phyloP scores from a whole-genome alignment of 2,329 filamentous ascomycete species.

The Sporothrix globosa region DNA sequence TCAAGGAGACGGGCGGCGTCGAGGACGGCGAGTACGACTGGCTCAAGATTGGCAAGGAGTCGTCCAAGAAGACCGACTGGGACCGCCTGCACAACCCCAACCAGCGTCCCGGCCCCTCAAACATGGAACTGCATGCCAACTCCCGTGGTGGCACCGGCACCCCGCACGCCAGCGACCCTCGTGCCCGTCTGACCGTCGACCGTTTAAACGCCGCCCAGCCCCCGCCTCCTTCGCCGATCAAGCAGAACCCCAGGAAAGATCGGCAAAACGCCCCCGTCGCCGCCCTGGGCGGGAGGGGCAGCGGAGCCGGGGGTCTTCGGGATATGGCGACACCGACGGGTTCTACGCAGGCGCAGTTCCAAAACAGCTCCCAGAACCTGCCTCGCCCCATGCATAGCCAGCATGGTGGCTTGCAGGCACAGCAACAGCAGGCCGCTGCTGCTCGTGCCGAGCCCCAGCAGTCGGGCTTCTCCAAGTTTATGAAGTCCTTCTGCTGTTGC shows the following conservation, averaged over 20 bases:
- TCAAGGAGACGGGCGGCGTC: slow-evolving; percentile 91
- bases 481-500: slow-evolving; percentile 92
- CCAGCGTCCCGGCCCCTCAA: slow-evolving; percentile 76
- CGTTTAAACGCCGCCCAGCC: slow-evolving; percentile 95
- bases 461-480: slow-evolving; percentile 85
- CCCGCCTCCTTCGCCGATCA: slow-evolving; percentile 83
- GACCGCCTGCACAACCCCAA: slow-evolving; percentile 81
- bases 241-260: slow-evolving; percentile 72
- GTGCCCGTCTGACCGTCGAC: slow-evolving; percentile 71
- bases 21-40: slow-evolving; percentile 99
- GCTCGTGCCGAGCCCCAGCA: slow-evolving; percentile 71
- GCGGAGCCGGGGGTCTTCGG: slow-evolving; percentile 70
- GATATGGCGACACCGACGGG: slow-evolving; percentile 83
- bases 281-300: slow-evolving; percentile 74
- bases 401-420: slow-evolving; percentile 59
- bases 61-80: slow-evolving; percentile 77
- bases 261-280: slow-evolving; percentile 78
- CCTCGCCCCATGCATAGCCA: slow-evolving; percentile 65
- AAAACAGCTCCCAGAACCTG: slow-evolving; percentile 90
- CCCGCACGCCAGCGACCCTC: slow-evolving; percentile 60
- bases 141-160: slow-evolving; percentile 67
- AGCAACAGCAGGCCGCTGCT: slow-evolving; percentile 51
- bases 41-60: slow-evolving; percentile 89
- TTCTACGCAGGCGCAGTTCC: slow-evolving; percentile 94
- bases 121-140: slow-evolving; percentile 79